phyloP scores from a whole-genome alignment of 2,329 filamentous ascomycete species.

The Drechslerella stenobrocha region DNA sequence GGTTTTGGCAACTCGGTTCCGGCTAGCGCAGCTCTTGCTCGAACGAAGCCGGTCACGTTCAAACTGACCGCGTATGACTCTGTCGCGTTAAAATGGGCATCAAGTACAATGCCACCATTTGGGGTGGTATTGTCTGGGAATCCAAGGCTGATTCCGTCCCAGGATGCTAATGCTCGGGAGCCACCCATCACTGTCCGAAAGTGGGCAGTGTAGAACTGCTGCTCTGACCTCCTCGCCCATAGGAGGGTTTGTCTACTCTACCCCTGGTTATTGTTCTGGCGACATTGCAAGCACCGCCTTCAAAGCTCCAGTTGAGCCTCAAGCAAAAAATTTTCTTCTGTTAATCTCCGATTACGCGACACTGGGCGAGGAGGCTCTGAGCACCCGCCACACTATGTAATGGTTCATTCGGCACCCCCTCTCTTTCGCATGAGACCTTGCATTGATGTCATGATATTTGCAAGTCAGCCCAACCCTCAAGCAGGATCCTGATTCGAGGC shows the following conservation, averaged over 20 bases:
- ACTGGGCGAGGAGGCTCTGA: no score
- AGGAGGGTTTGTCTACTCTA: conserved; percentile 2
- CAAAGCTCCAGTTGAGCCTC: conserved; percentile 45
- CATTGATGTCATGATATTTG: conserved; percentile 29
- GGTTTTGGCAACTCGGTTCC: conserved; percentile 11
- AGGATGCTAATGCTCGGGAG: conserved; percentile 7
- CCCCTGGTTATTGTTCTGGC: conserved; percentile 27
- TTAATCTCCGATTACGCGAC: not conserved
- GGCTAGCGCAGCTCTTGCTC: conserved; percentile 6
- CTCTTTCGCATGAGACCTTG: conserved; percentile 9
- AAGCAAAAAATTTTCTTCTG: conserved; percentile 11
- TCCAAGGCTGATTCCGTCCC: conserved; percentile 18
- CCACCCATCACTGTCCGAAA: conserved; percentile 2
- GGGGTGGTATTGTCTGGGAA: no score
- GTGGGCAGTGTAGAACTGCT: conserved; percentile 32
- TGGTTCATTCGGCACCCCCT: conserved; percentile 1
- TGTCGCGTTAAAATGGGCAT: not conserved
- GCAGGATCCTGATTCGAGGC: conserved; percentile 2
- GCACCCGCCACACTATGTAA: conserved; percentile 19
- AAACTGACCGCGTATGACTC: conserved; percentile 31
- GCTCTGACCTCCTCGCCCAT: conserved; percentile 11
- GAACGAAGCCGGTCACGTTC: conserved; percentile 7
- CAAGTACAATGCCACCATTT: conserved; percentile 1
- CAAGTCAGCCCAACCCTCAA: not conserved
- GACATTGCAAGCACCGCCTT: conserved; percentile 41